Evolutionary conservation across 1,284 basidiomycete genomes (phyloP), one percentile per base, ranked within the genome.

Genomic region (Marasmius tenuissimus): DNA sequence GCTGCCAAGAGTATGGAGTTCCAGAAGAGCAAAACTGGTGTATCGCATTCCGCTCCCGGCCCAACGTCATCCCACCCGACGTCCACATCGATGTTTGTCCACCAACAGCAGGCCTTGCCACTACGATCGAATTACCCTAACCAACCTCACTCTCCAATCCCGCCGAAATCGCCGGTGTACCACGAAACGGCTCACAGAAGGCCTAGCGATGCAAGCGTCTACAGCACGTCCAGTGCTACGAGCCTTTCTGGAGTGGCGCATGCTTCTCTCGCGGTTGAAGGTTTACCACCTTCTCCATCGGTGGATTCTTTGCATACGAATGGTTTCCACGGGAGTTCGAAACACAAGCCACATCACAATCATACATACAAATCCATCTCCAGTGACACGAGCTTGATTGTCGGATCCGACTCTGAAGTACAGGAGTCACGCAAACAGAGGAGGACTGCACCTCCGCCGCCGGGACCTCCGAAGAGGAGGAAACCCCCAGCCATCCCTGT

Each of bases 1-100:
- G 70, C 81, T 20, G 86, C 83, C 71, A 83, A 84, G 65, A 92
- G 90, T 66, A 84, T 82, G 38, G 89, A 91, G 70, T 77, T 79
- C 60, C 42, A 84, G 18, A 72, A 74, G 59, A 49, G 60, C 18
- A 49, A 64, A 42, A 11, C 38, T 10, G 11, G 42, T 20, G 22
- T 37, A 20, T 51, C 42, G 14, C 59, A 61, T 27, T 63, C 40
- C 20, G 34, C 38, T 48, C n/a, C 51, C 48, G 33, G 37, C 35
- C 35, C 35, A 48, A 45, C 11, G 45, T 39, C 34, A 22, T 48
- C 37, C 16, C 60, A 40, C n/a, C 39, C n/a, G 16, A 14, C 10
- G n/a, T 33, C 51, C 37, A 33, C 14, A 5, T 11, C 33, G 40
- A 18, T 52, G 18, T 51, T 50, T 58, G 40, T 33, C 14, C 57